phyloP scores from a whole-genome alignment of 2,329 filamentous ascomycete genomes.

The Hymenoscyphus fructigenus region DNA sequence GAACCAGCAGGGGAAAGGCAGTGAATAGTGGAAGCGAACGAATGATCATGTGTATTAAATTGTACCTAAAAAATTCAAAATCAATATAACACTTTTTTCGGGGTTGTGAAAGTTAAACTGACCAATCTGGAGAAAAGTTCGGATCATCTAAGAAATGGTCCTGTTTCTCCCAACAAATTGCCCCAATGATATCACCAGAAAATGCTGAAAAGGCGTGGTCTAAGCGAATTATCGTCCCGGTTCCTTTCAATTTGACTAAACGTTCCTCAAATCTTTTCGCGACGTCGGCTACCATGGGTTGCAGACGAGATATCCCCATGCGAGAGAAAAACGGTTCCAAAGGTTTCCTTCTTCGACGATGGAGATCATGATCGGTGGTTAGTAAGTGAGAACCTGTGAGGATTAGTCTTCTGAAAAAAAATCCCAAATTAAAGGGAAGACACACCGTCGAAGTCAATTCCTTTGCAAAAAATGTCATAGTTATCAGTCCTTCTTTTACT shows the following conservation, averaged over 20 bases:
- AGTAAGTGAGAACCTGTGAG: background rate
- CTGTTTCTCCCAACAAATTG: background rate
- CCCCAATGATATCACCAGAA: background rate
- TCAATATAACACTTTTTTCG: background rate
- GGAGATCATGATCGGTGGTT: background rate
- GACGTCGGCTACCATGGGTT: background rate
- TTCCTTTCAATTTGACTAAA: background rate
- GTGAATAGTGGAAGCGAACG: background rate
- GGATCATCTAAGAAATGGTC: background rate
- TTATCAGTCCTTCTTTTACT: constrained; percentile 9
- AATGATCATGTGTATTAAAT: background rate
- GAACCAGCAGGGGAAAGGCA: background rate
- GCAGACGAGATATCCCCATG: background rate
- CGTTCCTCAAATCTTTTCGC: background rate
- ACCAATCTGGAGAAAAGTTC: background rate
- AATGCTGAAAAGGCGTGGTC: background rate
- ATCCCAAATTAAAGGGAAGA: constrained; percentile 7
- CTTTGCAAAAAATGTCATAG: background rate
- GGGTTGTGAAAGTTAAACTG: background rate
- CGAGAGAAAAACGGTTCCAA: background rate
- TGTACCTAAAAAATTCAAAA: background rate
- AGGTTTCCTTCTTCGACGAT: background rate
- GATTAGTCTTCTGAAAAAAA: background rate
- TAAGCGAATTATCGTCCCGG: background rate
- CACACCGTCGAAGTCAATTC: background rate